phyloP scores from a whole-genome alignment of 768 basidiomycete genomes.

The Leccinum fibrillosum region DNA sequence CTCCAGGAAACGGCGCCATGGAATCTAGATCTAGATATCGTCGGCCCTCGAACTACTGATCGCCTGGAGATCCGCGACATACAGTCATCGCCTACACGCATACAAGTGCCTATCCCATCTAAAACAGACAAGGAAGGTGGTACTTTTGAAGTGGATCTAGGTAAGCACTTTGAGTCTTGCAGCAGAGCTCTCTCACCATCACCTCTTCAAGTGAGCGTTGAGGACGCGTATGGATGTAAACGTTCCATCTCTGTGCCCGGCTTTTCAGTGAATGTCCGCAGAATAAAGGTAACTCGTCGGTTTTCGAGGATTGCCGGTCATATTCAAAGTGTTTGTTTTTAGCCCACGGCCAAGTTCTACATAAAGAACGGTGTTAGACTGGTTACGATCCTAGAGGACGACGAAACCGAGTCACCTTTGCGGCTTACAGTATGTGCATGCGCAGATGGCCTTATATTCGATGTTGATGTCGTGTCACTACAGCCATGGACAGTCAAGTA shows the following conservation, averaged over 20 bases:
- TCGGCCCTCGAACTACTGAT: conserved; percentile 68
- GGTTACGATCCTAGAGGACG: conserved; percentile 70
- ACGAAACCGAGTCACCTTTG: conserved; percentile 69
- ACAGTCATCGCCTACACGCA: conserved; percentile 47
- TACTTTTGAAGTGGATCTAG: conserved; percentile 72
- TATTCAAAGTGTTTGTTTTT: not conserved
- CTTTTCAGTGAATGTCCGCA: conserved; percentile 78
- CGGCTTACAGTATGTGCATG: conserved; percentile 70
- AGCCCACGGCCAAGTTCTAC: conserved; percentile 91
- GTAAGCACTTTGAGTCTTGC: conserved; percentile 36
- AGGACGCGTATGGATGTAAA: conserved; percentile 87
- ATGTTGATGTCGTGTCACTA: not conserved
- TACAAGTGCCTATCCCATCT: conserved; percentile 68
- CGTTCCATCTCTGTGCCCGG: conserved; percentile 73
- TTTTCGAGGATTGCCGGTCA: not conserved
- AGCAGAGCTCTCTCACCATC: not conserved
- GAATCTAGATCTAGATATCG: conserved; percentile 79
- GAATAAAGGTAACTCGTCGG: conserved; percentile 57
- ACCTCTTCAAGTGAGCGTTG: conserved; percentile 61
- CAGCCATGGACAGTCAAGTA: conserved; percentile 91
- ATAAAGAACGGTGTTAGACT: conserved; percentile 55
- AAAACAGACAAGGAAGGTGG: conserved; percentile 67
- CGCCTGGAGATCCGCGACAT: conserved; percentile 55
- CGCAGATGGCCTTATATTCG: not conserved
- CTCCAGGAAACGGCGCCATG: conserved; percentile 85